Base-by-base conservation (phyloP, 345 rosid species). In the Eucalyptus marginata region DNA sequence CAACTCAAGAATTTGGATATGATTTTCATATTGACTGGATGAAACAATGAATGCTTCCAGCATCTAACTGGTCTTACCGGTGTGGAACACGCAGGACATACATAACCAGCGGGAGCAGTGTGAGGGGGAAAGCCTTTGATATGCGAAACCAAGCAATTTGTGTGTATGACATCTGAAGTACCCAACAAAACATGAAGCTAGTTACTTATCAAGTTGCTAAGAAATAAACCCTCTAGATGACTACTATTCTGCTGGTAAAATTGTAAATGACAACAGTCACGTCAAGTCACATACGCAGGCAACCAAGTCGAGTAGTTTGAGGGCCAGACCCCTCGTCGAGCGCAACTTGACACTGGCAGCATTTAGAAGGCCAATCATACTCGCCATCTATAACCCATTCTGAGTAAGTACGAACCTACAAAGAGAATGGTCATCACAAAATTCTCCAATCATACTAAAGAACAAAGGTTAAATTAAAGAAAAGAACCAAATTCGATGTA, bases 381-480 rank as follows among this genome's bases (percentile, higher is more conserved):
- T 96, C 99, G 89, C 97, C 99, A 91, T 98, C 99, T 92, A 96
- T 98, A 88, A 98, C 99, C 99, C 99, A 98, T 87, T 98, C 99
- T 18, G 99, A 98, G 94, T 98, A 98, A 24, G 99, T 97, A 46
- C 95, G 97, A 81, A 98, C 92, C 99, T 98, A 92, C 71, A 90
- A 71, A 52, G 64, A 52, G 14, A 86, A 52, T 1, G 1, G 44
- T 20, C 15, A 86, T 52, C 87, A 22, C 9, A 86, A 86, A 40
- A n/a, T 52, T 59, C 22, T 86, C 87, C 64, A 3, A 86, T 86
- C 43, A 86, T 52, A 44, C 18, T 18, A 47, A 29, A 47, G 87
- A 33, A n/a, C 58, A 29, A 29, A 86, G 43, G 51, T 33, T 86
- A 49, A 49, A 49, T 52, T 29, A 49, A 25, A 86, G 16, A 86